phyloP scores from a whole-genome alignment of 73 alveolate species.

The Effrenium voratum region DNA sequence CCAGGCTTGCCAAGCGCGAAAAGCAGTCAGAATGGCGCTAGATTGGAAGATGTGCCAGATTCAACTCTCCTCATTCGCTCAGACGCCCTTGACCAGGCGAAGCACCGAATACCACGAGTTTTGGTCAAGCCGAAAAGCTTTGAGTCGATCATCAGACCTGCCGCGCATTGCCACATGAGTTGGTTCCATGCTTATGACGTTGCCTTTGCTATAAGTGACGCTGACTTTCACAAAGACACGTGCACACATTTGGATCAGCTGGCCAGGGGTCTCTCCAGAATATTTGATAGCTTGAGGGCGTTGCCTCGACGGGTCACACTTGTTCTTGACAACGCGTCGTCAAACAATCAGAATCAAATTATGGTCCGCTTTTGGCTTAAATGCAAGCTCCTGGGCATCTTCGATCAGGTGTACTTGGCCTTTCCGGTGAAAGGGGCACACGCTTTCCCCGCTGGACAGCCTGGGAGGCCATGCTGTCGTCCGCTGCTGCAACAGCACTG shows the following conservation, averaged over 20 bases:
- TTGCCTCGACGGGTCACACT: not conserved
- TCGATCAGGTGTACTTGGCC: not conserved
- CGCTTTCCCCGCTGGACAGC: not conserved
- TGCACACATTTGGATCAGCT: no score
- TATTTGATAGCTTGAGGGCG: not conserved
- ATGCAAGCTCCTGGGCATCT: not conserved
- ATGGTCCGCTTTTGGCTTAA: not conserved
- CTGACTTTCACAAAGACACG: no score
- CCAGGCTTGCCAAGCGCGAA: not conserved
- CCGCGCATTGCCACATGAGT: not conserved
- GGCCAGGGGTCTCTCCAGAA: no score
- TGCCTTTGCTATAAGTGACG: not conserved
- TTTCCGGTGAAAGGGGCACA: constrained; percentile 10
- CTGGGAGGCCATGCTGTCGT: constrained; percentile 13
- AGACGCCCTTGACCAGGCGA: not conserved
- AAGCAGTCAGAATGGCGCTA: no score
- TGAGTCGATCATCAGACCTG: not conserved
- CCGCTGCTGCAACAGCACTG: not conserved
- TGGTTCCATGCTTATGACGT: not conserved
- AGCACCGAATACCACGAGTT: not conserved
- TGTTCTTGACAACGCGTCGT: not conserved
- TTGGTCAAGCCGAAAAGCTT: not conserved
- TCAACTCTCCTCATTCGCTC: no score
- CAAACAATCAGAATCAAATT: not conserved
- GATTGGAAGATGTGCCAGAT: no score